These are phyloP conservation scores for Calycina herbarum DNA, from an alignment of 2,329 filamentous ascomycete species.

Conservation along the genomic window DNA sequence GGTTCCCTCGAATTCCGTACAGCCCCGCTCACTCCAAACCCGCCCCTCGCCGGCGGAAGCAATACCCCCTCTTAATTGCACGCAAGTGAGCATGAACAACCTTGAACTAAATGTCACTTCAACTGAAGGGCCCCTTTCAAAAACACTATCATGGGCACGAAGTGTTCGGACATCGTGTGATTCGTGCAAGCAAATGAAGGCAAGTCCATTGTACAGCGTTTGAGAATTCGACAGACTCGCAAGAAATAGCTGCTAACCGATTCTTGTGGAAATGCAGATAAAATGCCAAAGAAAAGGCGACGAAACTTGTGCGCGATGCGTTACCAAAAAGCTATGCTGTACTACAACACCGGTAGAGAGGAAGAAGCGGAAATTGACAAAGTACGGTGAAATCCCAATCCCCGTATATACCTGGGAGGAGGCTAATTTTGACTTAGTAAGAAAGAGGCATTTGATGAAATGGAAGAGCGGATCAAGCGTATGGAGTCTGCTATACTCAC, in stretches of 20 bases:
- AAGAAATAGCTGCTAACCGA: conserved; percentile 11
- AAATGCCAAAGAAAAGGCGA: conserved; percentile 27
- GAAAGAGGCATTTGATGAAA: conserved; percentile 22
- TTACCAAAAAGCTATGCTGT: conserved; percentile 24
- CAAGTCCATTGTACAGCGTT: background rate
- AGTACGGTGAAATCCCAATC: conserved; percentile 11
- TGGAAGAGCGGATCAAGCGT: conserved; percentile 31
- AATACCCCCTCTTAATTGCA: background rate
- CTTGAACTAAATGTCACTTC: conserved; percentile 15
- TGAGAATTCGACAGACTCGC: conserved; percentile 6
- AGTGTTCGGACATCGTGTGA: conserved; percentile 31
- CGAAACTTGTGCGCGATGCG: conserved; percentile 27
- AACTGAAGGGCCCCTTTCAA: conserved; percentile 14
- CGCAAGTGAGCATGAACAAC: conserved; percentile 20
- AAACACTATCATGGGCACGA: conserved; percentile 22
- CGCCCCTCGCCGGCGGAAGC: background rate
- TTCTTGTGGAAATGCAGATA: conserved; percentile 21
- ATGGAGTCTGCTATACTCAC: conserved; percentile 29
- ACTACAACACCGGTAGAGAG: conserved; percentile 30
- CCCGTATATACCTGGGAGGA: background rate
- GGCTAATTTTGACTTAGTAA: conserved; percentile 18
- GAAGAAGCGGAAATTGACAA: conserved; percentile 29
- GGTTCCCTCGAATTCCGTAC: background rate
- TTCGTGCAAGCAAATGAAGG: conserved; percentile 32
- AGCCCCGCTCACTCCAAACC: background rate